Conservation (phyloP, 78 protist genomes). For the Protostelium mycophagum region DNA sequence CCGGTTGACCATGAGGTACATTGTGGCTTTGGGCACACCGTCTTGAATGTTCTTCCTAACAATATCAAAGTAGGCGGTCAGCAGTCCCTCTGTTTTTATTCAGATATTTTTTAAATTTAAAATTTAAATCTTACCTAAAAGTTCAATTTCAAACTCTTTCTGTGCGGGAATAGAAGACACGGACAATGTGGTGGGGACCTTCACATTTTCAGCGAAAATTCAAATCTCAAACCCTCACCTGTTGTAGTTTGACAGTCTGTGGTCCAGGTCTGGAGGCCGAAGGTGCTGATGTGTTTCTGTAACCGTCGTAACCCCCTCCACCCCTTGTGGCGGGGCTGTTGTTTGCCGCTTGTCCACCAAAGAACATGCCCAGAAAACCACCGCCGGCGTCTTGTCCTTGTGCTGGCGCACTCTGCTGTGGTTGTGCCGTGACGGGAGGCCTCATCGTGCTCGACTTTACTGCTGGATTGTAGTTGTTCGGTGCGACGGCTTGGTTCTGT, state of each 20-base stretch:
- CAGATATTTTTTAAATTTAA: too few relatives aligned
- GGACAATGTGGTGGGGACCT: neutral
- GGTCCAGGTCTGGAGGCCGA: neutral
- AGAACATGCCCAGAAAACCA: neutral
- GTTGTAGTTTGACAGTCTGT: neutral
- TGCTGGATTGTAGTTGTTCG: too few relatives aligned
- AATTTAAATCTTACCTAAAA: conserved; percentile 26
- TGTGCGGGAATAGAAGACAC: neutral
- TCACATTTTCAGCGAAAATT: neutral
- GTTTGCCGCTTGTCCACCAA: neutral
- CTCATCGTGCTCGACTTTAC: neutral
- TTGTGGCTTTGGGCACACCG: conserved; percentile 89
- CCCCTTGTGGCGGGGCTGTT: neutral
- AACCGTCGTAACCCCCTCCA: neutral
- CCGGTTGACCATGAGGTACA: conserved; percentile 88
- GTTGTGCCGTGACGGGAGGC: neutral
- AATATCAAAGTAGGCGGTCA: conserved; percentile 76
- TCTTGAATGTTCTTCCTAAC: conserved; percentile 85
- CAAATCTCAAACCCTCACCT: neutral
- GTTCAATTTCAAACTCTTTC: conserved; percentile 39
- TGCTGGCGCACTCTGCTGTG: neutral
- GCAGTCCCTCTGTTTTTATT: conserved; percentile 29
- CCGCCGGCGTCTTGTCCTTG: neutral
- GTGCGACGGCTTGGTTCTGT: neutral
- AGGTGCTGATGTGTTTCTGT: neutral